These are phyloP conservation scores for Xylaria sp. DNA, from an alignment of 2,329 filamentous ascomycete species.

Conservation along the genomic window DNA sequence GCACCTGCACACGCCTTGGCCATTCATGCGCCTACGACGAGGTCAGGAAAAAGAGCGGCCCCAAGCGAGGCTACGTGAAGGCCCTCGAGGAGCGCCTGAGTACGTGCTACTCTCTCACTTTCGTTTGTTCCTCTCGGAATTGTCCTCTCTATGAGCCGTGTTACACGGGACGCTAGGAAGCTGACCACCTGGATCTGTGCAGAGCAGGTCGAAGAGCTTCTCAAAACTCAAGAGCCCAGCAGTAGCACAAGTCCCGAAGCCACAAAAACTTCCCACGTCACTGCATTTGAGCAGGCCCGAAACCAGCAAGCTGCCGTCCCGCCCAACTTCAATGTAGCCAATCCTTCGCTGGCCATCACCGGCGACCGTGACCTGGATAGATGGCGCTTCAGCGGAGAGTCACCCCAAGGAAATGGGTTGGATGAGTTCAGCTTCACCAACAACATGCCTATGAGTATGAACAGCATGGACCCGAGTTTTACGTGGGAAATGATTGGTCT, in stretches of 20 bases:
- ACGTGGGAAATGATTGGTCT: conserved; percentile 81
- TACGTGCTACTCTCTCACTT: conserved; percentile 60
- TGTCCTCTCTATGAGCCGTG: conserved; percentile 1
- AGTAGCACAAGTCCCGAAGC: conserved; percentile 52
- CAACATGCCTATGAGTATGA: conserved; percentile 62
- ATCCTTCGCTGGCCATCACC: conserved; percentile 60
- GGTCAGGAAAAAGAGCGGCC: conserved; percentile 91
- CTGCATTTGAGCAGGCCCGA: conserved; percentile 50
- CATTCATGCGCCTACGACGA: conserved; percentile 93
- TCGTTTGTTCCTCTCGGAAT: neutral
- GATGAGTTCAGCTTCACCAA: conserved; percentile 70
- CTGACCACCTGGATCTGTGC: conserved; percentile 40
- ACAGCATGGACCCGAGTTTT: conserved; percentile 66
- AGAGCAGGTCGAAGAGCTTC: conserved; percentile 93
- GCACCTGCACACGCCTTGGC: conserved; percentile 85
- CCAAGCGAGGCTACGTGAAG: conserved; percentile 94
- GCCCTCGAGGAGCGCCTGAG: conserved; percentile 91
- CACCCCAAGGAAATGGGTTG: conserved; percentile 57
- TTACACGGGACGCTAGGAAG: conserved; percentile 4
- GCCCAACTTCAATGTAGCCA: conserved; percentile 57
- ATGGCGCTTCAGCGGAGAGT: conserved; percentile 67
- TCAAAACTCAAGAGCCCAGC: conserved; percentile 79
- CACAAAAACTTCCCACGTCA: conserved; percentile 50
- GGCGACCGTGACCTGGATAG: conserved; percentile 62
- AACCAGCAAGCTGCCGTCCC: conserved; percentile 50